Conservation (phyloP, 768 basidiomycete species). For the Collybia sp. region DNA sequence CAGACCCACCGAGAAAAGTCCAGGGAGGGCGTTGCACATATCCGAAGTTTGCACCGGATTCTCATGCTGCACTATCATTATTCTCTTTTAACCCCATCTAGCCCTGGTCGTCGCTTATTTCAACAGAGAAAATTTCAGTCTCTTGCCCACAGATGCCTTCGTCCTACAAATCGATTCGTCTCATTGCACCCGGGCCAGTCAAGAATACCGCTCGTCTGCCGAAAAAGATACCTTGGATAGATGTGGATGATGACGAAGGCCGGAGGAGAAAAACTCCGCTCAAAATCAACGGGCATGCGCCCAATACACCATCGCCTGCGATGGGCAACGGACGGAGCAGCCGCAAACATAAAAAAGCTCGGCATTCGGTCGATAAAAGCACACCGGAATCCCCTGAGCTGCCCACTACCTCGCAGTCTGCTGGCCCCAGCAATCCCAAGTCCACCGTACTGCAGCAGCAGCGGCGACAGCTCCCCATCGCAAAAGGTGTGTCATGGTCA, state of each 20-base stretch:
- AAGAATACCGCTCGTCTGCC: not conserved
- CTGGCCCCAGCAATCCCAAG: slow-evolving; percentile 18
- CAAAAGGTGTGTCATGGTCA: slow-evolving; percentile 47
- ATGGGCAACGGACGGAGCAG: slow-evolving; percentile 13
- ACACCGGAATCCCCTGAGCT: not conserved
- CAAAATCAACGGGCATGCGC: slow-evolving; percentile 22
- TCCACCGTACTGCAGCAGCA: slow-evolving; percentile 53
- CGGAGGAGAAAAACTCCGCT: slow-evolving; percentile 17
- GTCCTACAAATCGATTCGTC: not conserved
- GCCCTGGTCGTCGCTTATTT: not conserved
- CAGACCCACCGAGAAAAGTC: too few species aligned
- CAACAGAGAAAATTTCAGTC: not conserved
- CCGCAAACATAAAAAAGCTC: slow-evolving; percentile 28
- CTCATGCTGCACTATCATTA: not conserved
- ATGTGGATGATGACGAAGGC: slow-evolving; percentile 33
- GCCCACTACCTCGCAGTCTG: not conserved
- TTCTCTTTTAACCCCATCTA: not conserved
- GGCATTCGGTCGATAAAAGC: slow-evolving; percentile 13
- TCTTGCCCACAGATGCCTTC: not conserved
- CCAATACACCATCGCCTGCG: slow-evolving; percentile 14
- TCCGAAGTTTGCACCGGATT: too few species aligned
- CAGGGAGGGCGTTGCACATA: too few species aligned
- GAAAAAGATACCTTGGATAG: slow-evolving; percentile 31
- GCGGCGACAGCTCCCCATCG: slow-evolving; percentile 71
- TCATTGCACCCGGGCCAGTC: not conserved